These are phyloP conservation scores for Barnettozyma vustinii DNA, from an alignment of 805 yeast genomes.

Conservation along the genomic window DNA sequence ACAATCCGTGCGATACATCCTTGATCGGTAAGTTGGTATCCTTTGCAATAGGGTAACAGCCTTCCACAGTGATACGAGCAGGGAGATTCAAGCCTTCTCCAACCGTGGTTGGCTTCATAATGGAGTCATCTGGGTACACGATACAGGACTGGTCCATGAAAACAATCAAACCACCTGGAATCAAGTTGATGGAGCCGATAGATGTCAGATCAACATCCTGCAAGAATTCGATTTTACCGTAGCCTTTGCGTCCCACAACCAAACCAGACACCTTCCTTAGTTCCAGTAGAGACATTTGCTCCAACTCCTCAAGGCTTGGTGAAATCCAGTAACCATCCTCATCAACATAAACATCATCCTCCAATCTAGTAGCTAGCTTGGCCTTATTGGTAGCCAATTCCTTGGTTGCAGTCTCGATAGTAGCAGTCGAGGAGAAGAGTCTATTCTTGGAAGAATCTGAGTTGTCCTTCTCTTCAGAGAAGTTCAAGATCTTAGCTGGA, in stretches of 20 bases:
- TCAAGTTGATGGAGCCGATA: slow-evolving; percentile 52
- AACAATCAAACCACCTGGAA: slow-evolving; percentile 60
- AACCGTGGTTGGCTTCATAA: slow-evolving; percentile 44
- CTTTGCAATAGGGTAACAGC: slow-evolving; percentile 74
- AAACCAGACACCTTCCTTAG: slow-evolving; percentile 59
- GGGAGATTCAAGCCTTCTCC: slow-evolving; percentile 86
- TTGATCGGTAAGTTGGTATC: slow-evolving; percentile 67
- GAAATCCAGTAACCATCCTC: slow-evolving; percentile 84
- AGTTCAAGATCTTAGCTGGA: slow-evolving; percentile 11
- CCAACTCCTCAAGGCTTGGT: slow-evolving; percentile 65
- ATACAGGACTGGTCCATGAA: slow-evolving; percentile 57
- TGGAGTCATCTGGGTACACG: slow-evolving; percentile 64
- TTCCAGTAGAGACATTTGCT: slow-evolving; percentile 53
- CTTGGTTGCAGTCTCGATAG: background rate
- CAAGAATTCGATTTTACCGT: slow-evolving; percentile 72
- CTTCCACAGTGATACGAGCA: slow-evolving; percentile 65
- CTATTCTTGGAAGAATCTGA: background rate
- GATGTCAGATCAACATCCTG: slow-evolving; percentile 80
- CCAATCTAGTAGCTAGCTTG: slow-evolving; percentile 6
- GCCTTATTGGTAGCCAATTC: background rate
- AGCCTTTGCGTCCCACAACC: slow-evolving; percentile 66
- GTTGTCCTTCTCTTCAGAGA: slow-evolving; percentile 5
- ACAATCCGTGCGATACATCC: slow-evolving; percentile 71
- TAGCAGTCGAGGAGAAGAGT: background rate
- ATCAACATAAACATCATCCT: slow-evolving; percentile 24